Percentiles rank a stretch among this genome's conserved stretches.
Conservation (phyloP, 352 stramenopile species). For the Phytophthora cactorum region DNA sequence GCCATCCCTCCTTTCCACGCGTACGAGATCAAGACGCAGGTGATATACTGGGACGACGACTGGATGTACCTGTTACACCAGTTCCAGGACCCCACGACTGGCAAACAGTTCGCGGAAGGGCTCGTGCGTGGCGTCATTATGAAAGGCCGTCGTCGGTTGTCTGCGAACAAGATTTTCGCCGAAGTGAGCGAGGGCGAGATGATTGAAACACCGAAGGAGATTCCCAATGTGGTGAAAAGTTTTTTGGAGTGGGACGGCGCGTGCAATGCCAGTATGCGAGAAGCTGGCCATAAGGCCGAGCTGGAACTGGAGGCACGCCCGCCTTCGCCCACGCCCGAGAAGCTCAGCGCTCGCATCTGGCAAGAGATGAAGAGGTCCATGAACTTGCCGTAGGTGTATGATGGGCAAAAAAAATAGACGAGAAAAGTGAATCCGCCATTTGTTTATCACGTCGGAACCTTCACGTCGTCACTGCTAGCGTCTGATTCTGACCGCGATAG, state of each 20-base stretch:
- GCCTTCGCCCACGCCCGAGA: conserved; percentile 14
- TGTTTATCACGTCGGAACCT: conserved; percentile 19
- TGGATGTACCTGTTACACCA: conserved; percentile 74
- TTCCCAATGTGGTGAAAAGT: conserved; percentile 37
- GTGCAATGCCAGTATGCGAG: conserved; percentile 36
- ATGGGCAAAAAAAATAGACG: neutral
- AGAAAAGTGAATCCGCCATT: conserved; percentile 6
- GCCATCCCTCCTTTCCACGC: conserved; percentile 59
- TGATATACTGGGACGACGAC: conserved; percentile 62
- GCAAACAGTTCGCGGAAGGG: conserved; percentile 62
- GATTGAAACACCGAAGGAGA: conserved; percentile 22
- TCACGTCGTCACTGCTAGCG: neutral
- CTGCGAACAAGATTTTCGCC: conserved; percentile 22
- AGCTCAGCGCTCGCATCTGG: conserved; percentile 24
- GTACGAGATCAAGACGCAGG: conserved; percentile 66
- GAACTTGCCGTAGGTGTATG: conserved; percentile 26
- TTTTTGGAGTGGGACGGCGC: conserved; percentile 48
- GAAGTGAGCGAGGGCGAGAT: conserved; percentile 30
- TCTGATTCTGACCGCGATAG: too few species aligned
- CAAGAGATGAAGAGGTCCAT: conserved; percentile 36
- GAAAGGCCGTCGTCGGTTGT: conserved; percentile 32
- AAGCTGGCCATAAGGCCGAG: conserved; percentile 22
- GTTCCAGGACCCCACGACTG: conserved; percentile 57
- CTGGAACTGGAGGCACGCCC: conserved; percentile 11
- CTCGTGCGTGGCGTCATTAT: conserved; percentile 38